Evolutionary conservation across 2,329 filamentous ascomycete species (phyloP).

Genomic region (Cercospora sesami): DNA sequence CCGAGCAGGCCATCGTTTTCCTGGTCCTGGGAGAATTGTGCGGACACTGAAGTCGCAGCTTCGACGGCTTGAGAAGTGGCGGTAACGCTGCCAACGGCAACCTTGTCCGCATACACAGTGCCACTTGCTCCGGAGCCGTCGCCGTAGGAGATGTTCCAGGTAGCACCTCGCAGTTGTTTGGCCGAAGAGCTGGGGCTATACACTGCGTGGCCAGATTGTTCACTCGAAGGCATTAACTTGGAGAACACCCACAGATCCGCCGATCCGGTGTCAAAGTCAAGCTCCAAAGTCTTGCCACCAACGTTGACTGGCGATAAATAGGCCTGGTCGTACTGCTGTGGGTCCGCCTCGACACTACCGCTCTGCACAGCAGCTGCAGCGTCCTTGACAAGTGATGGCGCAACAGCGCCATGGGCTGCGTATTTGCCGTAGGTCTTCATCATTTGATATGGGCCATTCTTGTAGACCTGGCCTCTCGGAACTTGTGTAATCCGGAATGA

Average conservation of each 20-base stretch:
- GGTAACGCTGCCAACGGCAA: constrained; percentile 60
- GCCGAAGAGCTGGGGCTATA: constrained; percentile 54
- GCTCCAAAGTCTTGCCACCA: constrained; percentile 61
- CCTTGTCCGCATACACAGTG: constrained; percentile 65
- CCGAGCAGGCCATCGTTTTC: constrained; percentile 62
- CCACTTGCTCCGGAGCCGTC: constrained; percentile 65
- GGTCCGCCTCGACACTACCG: constrained; percentile 44
- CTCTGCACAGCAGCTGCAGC: constrained; percentile 41
- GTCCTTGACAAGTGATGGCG: constrained; percentile 32
- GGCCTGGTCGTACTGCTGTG: constrained; percentile 41
- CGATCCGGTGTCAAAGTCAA: constrained; percentile 72
- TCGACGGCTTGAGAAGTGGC: constrained; percentile 65
- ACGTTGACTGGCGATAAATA: constrained; percentile 59
- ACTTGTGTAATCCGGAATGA: constrained; percentile 37
- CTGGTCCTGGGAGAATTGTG: constrained; percentile 52
- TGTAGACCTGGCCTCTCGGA: constrained; percentile 33
- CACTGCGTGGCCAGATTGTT: constrained; percentile 56
- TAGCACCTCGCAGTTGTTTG: constrained; percentile 37
- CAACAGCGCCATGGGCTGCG: constrained; percentile 33
- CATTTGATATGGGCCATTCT: constrained; percentile 43
- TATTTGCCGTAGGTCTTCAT: constrained; percentile 46
- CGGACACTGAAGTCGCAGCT: constrained; percentile 60
- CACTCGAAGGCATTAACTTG: constrained; percentile 52
- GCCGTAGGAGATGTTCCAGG: constrained; percentile 58
- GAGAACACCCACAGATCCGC: constrained; percentile 74